Evolutionary conservation across 805 yeast genomes (phyloP).

Genomic region (Tetrapisispora iriomotensis): DNA sequence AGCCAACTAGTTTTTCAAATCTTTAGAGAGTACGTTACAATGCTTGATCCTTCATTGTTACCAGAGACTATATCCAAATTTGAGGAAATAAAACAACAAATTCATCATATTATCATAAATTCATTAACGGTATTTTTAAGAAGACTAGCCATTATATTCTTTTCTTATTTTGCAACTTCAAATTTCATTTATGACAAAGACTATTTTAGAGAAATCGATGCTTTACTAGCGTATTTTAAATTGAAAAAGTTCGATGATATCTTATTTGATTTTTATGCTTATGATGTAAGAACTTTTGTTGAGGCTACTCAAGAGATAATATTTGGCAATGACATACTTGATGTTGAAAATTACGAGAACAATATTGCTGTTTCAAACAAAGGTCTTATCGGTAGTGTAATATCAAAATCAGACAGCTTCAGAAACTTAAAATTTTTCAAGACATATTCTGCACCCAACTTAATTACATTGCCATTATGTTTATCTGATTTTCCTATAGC

Average conservation of each 20-base stretch:
- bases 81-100: conserved; percentile 1
- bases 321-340: neutral
- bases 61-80: neutral
- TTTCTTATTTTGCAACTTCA: conserved; percentile 9
- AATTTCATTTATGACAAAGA: neutral
- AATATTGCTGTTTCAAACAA: neutral
- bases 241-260: neutral
- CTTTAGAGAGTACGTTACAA: conserved; percentile 4
- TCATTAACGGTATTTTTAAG: conserved; percentile 14
- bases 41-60: neutral
- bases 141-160: conserved; percentile 10
- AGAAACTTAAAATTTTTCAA: neutral
- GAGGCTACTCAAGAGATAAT: neutral
- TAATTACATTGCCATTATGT: conserved; percentile 9
- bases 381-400: neutral
- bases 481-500: conserved; percentile 6
- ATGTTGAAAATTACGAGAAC: neutral
- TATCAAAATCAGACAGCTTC: conserved; percentile 3
- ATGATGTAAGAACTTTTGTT: neutral
- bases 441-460: conserved; percentile 4
- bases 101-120: conserved; percentile 7
- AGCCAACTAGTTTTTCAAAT: neutral
- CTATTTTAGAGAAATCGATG: neutral
- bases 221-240: neutral
- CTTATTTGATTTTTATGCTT: neutral